phyloP scores from a whole-genome alignment of 768 basidiomycete genomes.

The Podaxis sp. region DNA sequence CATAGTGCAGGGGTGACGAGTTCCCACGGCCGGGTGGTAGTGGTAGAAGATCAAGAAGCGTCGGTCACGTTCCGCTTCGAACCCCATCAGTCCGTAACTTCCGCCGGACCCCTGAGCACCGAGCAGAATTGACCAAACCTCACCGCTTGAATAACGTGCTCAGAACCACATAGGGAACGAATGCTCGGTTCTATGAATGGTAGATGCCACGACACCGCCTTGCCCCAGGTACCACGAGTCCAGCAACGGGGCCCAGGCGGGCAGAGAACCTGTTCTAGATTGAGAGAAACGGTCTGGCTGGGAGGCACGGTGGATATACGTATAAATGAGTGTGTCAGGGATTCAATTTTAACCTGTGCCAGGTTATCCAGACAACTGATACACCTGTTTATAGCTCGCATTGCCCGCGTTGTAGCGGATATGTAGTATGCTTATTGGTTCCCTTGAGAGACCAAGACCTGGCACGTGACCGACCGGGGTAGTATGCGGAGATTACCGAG shows the following conservation, averaged over 20 bases:
- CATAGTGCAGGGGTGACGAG: too few relatives aligned
- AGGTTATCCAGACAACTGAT: neutral
- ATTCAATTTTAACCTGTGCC: neutral
- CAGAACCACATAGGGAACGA: neutral
- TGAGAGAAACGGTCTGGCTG: neutral
- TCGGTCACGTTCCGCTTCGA: neutral
- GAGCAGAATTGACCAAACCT: neutral
- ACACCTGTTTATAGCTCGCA: too few relatives aligned
- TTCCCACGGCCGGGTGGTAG: too few relatives aligned
- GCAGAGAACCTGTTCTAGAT: neutral
- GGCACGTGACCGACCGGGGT: conserved; percentile 1
- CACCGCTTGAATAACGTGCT: too few relatives aligned
- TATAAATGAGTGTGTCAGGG: neutral
- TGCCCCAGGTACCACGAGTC: neutral
- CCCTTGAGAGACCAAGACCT: neutral
- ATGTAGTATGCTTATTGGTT: too few relatives aligned
- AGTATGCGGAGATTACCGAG: conserved; percentile 23
- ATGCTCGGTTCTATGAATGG: too few relatives aligned
- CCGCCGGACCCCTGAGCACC: neutral
- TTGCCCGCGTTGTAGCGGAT: too few relatives aligned
- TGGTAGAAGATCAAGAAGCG: too few relatives aligned
- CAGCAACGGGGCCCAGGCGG: neutral
- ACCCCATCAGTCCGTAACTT: neutral
- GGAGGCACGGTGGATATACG: neutral
- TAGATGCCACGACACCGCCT: neutral